Conservation (phyloP, 2,329 filamentous ascomycete species). For the Chrysosporium keratinophilum region DNA sequence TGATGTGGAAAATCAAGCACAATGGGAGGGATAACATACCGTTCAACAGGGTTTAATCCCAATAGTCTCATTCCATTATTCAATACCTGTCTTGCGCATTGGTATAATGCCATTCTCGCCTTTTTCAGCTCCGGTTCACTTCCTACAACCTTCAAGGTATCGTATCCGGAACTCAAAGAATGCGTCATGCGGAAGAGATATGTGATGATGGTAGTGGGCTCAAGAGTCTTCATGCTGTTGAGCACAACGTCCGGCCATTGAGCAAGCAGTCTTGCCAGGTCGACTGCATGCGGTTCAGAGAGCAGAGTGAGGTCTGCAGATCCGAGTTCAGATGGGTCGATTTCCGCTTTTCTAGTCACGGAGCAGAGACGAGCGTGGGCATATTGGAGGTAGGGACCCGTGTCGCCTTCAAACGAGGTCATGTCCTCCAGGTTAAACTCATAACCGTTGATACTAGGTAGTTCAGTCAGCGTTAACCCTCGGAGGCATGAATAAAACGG, state of each 20-base stretch:
- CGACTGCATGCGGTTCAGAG: slow-evolving; percentile 50
- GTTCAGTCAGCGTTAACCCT: slow-evolving; percentile 40
- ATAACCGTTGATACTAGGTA: slow-evolving; percentile 51
- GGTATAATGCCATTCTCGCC: slow-evolving; percentile 53
- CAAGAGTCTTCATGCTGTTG: slow-evolving; percentile 55
- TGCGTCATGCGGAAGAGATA: slow-evolving; percentile 60
- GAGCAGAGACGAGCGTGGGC: slow-evolving; percentile 51
- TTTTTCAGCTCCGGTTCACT: slow-evolving; percentile 48
- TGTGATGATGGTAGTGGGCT: slow-evolving; percentile 55
- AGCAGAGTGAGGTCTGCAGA: slow-evolving; percentile 51
- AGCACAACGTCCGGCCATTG: slow-evolving; percentile 56
- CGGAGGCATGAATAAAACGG: slow-evolving; percentile 18
- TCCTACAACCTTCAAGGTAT: slow-evolving; percentile 52
- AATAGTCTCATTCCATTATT: slow-evolving; percentile 56
- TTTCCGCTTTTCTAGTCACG: slow-evolving; percentile 48
- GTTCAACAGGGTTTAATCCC: slow-evolving; percentile 55
- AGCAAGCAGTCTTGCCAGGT: slow-evolving; percentile 51
- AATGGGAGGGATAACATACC: slow-evolving; percentile 25
- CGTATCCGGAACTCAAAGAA: slow-evolving; percentile 51
- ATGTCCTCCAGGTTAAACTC: slow-evolving; percentile 56
- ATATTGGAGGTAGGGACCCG: slow-evolving; percentile 56
- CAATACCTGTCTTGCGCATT: slow-evolving; percentile 52
- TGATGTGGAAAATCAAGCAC: not conserved
- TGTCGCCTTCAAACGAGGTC: slow-evolving; percentile 57
- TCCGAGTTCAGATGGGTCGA: slow-evolving; percentile 39